These are phyloP conservation scores for Monilinia fructigena DNA, from an alignment of 2,329 filamentous ascomycete genomes.

Conservation along the genomic window DNA sequence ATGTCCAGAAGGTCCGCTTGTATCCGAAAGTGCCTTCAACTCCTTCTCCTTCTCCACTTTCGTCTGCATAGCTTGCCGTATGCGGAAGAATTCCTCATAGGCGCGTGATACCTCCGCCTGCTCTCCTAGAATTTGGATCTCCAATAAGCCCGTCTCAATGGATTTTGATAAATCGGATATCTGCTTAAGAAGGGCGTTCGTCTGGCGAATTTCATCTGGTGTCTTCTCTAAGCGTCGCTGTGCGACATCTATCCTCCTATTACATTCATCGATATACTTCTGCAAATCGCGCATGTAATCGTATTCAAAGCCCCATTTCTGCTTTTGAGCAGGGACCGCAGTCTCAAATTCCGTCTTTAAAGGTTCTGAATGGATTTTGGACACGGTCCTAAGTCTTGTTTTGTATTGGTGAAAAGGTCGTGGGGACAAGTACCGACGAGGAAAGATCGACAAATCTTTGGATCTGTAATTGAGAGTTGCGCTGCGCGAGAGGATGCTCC, in stretches of 20 bases:
- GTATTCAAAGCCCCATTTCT: conserved; percentile 79
- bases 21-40: conserved; percentile 86
- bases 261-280: conserved; percentile 96
- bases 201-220: conserved; percentile 94
- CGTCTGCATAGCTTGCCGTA: conserved; percentile 74
- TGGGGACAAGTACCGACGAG: conserved; percentile 92
- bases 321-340: conserved; percentile 66
- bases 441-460: conserved; percentile 93
- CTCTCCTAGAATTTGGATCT: conserved; percentile 83
- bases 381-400: conserved; percentile 91
- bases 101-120: conserved; percentile 77
- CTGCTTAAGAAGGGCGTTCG: conserved; percentile 80
- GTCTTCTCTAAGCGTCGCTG: conserved; percentile 94
- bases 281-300: conserved; percentile 96
- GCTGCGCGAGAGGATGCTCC: conserved; percentile 70
- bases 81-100: conserved; percentile 83
- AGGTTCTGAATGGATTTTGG: conserved; percentile 80
- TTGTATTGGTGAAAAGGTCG: conserved; percentile 99
- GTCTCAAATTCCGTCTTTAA: conserved; percentile 86
- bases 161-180: conserved; percentile 79
- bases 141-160: conserved; percentile 78
- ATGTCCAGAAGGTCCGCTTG: conserved; percentile 86
- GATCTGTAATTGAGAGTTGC: conserved; percentile 83
- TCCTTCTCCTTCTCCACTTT: conserved; percentile 85
- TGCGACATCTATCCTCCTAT: conserved; percentile 85